These are phyloP conservation scores for Myxozyma neglecta DNA, from an alignment of 805 yeast species.

Conservation along the genomic window DNA sequence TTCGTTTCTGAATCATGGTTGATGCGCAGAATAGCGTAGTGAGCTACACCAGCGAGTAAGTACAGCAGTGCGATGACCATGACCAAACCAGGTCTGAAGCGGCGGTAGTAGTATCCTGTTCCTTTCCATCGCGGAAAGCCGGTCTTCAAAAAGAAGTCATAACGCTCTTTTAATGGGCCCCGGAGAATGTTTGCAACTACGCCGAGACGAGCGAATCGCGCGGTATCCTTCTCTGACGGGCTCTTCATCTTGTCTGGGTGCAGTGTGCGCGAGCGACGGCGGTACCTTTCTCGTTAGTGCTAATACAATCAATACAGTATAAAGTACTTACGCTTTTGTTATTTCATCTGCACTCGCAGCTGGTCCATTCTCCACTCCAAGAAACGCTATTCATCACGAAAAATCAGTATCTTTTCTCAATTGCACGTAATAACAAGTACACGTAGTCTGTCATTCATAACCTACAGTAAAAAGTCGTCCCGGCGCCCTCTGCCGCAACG, in stretches of 20 bases:
- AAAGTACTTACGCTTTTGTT: conserved; percentile 36
- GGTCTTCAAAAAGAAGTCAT: conserved; percentile 76
- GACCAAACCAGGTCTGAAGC: conserved; percentile 66
- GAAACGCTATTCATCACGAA: conserved; percentile 27
- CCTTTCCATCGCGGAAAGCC: conserved; percentile 88
- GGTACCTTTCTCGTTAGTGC: conserved; percentile 44
- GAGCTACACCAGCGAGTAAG: conserved; percentile 55
- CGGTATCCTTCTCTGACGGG: conserved; percentile 55
- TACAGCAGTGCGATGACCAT: conserved; percentile 54
- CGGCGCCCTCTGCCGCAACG: conserved; percentile 59
- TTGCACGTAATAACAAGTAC: no score
- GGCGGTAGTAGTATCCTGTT: conserved; percentile 58
- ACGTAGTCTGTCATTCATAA: no score
- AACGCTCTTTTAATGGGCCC: conserved; percentile 59
- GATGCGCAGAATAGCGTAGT: conserved; percentile 56
- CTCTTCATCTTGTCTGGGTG: conserved; percentile 77
- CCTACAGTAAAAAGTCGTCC: conserved; percentile 68
- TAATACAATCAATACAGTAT: neutral
- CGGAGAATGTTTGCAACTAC: conserved; percentile 73
- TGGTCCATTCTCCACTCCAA: conserved; percentile 51
- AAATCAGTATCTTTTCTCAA: neutral
- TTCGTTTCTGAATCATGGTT: conserved; percentile 58
- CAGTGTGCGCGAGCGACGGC: conserved; percentile 64
- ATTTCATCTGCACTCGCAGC: conserved; percentile 41
- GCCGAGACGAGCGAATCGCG: conserved; percentile 75